Percentiles rank a stretch among this genome's conserved stretches.
Evolutionary conservation across 2,329 filamentous ascomycete genomes (phyloP).

Genomic region (Reticulascus tulasneorum): DNA sequence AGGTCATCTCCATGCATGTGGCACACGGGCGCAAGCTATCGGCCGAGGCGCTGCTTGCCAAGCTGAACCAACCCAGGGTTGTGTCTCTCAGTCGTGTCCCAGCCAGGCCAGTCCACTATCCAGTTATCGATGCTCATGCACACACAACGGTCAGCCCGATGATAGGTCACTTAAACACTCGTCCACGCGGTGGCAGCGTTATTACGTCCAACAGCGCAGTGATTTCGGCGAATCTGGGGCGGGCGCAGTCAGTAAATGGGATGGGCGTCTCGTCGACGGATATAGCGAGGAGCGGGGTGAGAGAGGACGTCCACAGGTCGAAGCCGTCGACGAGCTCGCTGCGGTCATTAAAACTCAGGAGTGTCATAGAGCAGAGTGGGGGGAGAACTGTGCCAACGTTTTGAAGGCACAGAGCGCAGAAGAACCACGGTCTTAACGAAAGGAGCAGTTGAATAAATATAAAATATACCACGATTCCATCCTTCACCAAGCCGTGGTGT

Average conservation of each 20-base stretch:
- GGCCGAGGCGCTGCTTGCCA: conserved; percentile 11
- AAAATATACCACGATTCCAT: too few species aligned
- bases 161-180: conserved; percentile 29
- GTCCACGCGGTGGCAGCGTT: conserved; percentile 19
- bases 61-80: conserved; percentile 5
- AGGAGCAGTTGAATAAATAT: too few species aligned
- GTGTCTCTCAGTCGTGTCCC: conserved; percentile 2
- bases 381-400: conserved; percentile 9
- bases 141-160: conserved; percentile 24
- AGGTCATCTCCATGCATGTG: conserved; percentile 3
- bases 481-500: too few species aligned
- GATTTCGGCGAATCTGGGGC: conserved; percentile 5
- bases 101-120: neutral
- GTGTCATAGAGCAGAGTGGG: conserved; percentile 12
- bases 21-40: conserved; percentile 9
- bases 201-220: conserved; percentile 8
- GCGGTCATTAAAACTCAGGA: conserved; percentile 16
- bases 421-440: too few species aligned
- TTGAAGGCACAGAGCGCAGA: too few species aligned
- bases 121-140: conserved; percentile 8
- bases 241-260: conserved; percentile 2
- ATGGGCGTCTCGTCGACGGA: conserved; percentile 4
- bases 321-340: conserved; percentile 13
- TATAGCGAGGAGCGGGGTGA: neutral
- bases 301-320: conserved; percentile 3